These are phyloP conservation scores for Arthrinium puccinioides DNA, from an alignment of 2,329 filamentous ascomycete species.

Conservation along the genomic window DNA sequence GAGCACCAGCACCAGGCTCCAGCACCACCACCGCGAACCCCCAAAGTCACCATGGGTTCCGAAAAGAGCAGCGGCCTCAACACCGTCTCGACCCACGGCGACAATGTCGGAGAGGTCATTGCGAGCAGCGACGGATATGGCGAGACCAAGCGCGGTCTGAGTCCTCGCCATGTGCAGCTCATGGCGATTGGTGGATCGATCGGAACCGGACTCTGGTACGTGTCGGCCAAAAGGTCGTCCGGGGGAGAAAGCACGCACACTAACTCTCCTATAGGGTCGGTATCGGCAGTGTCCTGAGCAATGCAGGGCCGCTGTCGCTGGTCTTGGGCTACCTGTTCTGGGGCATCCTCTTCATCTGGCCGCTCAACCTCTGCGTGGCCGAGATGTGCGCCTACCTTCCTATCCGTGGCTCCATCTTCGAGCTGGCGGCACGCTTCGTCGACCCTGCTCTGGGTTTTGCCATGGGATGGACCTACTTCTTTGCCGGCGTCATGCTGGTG, in stretches of 20 bases:
- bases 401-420: conserved; percentile 45
- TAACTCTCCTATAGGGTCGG: conserved; percentile 25
- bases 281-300: conserved; percentile 33
- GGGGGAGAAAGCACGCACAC: neutral
- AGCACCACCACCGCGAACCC: neutral
- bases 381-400: conserved; percentile 53
- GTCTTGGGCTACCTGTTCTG: conserved; percentile 37
- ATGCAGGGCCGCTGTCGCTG: conserved; percentile 35
- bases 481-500: conserved; percentile 36
- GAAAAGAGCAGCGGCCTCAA: conserved; percentile 4
- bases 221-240: neutral
- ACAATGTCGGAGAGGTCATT: conserved; percentile 4
- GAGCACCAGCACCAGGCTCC: neutral
- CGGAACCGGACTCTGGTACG: conserved; percentile 34
- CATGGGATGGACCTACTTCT: conserved; percentile 45
- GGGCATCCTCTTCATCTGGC: conserved; percentile 37
- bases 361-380: conserved; percentile 38
- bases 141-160: conserved; percentile 17
- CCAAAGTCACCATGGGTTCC: neutral
- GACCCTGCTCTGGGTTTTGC: conserved; percentile 52
- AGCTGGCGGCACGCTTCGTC: conserved; percentile 46
- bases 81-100: conserved; percentile 1
- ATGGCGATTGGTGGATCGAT: conserved; percentile 43
- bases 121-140: conserved; percentile 1
- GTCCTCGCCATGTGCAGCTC: conserved; percentile 37